phyloP scores from a whole-genome alignment of 495 filamentous ascomycete genomes.

The Annulohypoxylon nitens region DNA sequence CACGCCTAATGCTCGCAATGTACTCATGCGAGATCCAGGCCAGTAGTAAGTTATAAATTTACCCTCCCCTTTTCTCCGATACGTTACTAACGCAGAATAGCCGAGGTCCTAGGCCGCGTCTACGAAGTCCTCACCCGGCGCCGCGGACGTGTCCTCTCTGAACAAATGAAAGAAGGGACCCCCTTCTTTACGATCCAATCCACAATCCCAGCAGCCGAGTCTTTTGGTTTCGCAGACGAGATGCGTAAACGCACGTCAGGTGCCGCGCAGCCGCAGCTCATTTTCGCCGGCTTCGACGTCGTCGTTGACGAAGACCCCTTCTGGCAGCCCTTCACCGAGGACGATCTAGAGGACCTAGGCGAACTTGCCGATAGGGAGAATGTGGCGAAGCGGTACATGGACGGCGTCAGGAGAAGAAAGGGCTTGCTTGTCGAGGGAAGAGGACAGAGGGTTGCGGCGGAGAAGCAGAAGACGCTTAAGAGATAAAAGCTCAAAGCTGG shows the following conservation, averaged over 20 bases:
- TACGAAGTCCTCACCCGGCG: slow-evolving; percentile 94
- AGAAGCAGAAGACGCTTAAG: slow-evolving; percentile 99
- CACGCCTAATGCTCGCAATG: slow-evolving; percentile 95
- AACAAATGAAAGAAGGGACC: slow-evolving; percentile 93
- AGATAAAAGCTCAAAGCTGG: slow-evolving; percentile 29
- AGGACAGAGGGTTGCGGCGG: slow-evolving; percentile 73
- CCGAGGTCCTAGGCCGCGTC: slow-evolving; percentile 93
- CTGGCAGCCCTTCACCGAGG: slow-evolving; percentile 97
- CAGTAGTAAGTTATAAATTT: slow-evolving; percentile 71
- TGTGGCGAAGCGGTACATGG: slow-evolving; percentile 96
- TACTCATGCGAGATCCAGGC: slow-evolving; percentile 98
- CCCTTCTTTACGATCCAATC: slow-evolving; percentile 95
- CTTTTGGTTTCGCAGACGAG: slow-evolving; percentile 95
- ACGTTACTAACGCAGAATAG: slow-evolving; percentile 56
- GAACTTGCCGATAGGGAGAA: slow-evolving; percentile 94
- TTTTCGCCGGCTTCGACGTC: slow-evolving; percentile 92
- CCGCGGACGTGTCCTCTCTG: slow-evolving; percentile 87
- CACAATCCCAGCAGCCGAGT: slow-evolving; percentile 89
- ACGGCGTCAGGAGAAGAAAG: slow-evolving; percentile 85
- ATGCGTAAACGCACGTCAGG: slow-evolving; percentile 95
- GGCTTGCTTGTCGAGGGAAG: slow-evolving; percentile 84
- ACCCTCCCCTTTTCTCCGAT: background rate
- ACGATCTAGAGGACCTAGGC: slow-evolving; percentile 95
- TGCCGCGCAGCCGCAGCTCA: slow-evolving; percentile 89
- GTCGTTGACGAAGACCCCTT: slow-evolving; percentile 89